phyloP scores from a whole-genome alignment of 768 basidiomycete genomes.

The Russula lepida region DNA sequence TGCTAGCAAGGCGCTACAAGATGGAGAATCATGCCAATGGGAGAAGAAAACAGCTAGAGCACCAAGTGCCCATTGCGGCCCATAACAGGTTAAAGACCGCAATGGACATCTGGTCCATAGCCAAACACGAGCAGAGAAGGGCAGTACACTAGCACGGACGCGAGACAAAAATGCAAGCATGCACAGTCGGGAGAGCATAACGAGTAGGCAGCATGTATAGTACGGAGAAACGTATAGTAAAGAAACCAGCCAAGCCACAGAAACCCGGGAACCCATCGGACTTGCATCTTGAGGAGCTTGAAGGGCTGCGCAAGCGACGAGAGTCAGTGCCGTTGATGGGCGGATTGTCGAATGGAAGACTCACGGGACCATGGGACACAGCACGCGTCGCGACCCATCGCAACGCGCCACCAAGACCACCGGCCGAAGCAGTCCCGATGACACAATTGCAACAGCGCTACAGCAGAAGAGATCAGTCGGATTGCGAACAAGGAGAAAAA shows the following conservation, averaged over 20 bases:
- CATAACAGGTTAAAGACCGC: no score
- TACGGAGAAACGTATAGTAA: background rate
- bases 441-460: conserved; percentile 6
- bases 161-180: no score
- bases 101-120: no score
- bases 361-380: background rate
- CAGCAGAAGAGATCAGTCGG: background rate
- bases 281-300: conserved; percentile 8
- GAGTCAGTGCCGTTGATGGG: no score
- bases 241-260: background rate
- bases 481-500: background rate
- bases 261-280: background rate
- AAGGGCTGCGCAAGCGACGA: background rate
- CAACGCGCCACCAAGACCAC: background rate
- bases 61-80: no score
- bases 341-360: background rate
- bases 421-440: conserved; percentile 4
- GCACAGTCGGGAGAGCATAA: no score
- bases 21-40: no score
- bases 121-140: no score
- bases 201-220: no score
- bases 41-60: no score
- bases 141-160: background rate
- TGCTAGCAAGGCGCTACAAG: no score
- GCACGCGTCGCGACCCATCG: conserved; percentile 3